These are phyloP conservation scores for Penicillium waksmanii DNA, from an alignment of 495 filamentous ascomycete genomes.

Conservation along the genomic window DNA sequence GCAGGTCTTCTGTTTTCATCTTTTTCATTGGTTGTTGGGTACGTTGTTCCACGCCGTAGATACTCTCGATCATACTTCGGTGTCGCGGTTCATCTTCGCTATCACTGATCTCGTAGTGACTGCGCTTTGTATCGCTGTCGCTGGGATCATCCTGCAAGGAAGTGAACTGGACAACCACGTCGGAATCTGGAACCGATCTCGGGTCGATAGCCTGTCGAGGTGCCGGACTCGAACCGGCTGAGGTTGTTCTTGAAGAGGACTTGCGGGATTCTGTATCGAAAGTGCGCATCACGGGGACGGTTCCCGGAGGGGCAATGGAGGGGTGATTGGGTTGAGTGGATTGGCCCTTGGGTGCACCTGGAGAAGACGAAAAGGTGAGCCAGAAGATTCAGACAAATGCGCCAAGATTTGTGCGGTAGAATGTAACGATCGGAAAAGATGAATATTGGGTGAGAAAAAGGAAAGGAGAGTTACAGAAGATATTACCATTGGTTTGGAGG, in stretches of 20 bases:
- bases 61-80: constrained; percentile 60
- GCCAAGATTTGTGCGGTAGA: background rate
- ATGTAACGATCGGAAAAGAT: background rate
- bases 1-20: constrained; percentile 54
- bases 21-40: constrained; percentile 65
- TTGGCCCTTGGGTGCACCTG: constrained; percentile 19
- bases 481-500: constrained; percentile 40
- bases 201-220: background rate
- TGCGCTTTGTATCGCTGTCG: constrained; percentile 36
- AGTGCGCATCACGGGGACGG: constrained; percentile 27
- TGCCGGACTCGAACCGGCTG: constrained; percentile 18
- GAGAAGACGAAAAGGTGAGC: constrained; percentile 33
- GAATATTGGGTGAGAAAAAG: background rate
- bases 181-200: constrained; percentile 12
- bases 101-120: constrained; percentile 33
- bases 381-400: constrained; percentile 7
- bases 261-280: constrained; percentile 15
- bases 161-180: constrained; percentile 35
- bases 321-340: constrained; percentile 18
- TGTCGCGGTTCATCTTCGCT: constrained; percentile 27
- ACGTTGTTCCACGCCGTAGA: constrained; percentile 73
- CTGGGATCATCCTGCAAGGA: constrained; percentile 25
- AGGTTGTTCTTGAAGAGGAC: background rate
- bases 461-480: constrained; percentile 11
- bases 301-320: constrained; percentile 34